phyloP scores from a whole-genome alignment of 371 early-diverging fungal genomes.

The Funneliformis caledonium region DNA sequence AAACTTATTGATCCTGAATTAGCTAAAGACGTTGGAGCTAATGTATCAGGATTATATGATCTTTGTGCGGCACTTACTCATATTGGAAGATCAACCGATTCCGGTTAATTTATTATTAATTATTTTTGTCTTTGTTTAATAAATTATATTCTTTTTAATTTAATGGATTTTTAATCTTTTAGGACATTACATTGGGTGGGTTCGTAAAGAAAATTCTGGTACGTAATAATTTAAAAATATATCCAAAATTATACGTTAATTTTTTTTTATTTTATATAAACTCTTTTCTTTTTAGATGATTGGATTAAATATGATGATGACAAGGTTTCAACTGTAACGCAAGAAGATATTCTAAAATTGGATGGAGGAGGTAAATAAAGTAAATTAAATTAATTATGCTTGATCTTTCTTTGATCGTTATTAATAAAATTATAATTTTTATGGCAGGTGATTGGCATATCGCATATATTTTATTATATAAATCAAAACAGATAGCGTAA shows the following conservation, averaged over 20 bases:
- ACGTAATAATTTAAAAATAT: slow-evolving; percentile 6
- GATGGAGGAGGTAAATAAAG: slow-evolving; percentile 63
- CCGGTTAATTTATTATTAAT: slow-evolving; percentile 49
- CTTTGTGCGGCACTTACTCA: slow-evolving; percentile 86
- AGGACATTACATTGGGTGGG: slow-evolving; percentile 95
- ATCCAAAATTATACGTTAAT: background rate
- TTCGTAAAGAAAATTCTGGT: slow-evolving; percentile 62
- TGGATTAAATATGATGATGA: slow-evolving; percentile 98
- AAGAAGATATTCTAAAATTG: slow-evolving; percentile 88
- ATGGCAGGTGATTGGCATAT: slow-evolving; percentile 77
- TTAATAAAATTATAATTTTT: background rate
- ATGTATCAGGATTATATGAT: slow-evolving; percentile 82
- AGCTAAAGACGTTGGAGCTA: slow-evolving; percentile 78
- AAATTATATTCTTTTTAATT: background rate
- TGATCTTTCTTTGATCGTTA: background rate
- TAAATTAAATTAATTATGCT: no score
- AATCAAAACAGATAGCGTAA: slow-evolving; percentile 59
- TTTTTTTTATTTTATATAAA: slow-evolving; percentile 3
- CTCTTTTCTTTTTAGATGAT: slow-evolving; percentile 56
- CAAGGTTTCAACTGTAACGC: slow-evolving; percentile 81
- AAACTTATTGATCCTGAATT: slow-evolving; percentile 72
- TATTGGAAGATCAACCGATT: slow-evolving; percentile 83
- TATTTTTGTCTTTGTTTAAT: no score
- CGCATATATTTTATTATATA: slow-evolving; percentile 81
- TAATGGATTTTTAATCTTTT: slow-evolving; percentile 34